These are phyloP conservation scores for Plasmopara halstedii DNA, from an alignment of 352 stramenopile species.

Conservation along the genomic window DNA sequence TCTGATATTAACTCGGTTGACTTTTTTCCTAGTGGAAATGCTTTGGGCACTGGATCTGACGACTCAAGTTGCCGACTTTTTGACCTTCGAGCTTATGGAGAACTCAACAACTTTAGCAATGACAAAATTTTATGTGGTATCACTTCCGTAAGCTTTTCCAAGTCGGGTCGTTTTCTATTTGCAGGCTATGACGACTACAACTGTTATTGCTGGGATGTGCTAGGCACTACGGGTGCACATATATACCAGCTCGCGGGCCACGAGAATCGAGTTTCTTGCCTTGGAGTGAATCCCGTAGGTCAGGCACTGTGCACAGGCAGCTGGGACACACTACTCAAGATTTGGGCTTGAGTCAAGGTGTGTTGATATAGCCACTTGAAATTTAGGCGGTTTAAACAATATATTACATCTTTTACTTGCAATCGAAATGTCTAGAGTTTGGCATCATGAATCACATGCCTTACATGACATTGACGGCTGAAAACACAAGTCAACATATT, in stretches of 20 bases:
- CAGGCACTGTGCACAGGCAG: slow-evolving; percentile 96
- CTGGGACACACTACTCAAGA: slow-evolving; percentile 98
- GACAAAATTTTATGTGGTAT: slow-evolving; percentile 96
- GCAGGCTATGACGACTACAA: slow-evolving; percentile 98
- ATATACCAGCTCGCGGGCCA: slow-evolving; percentile 92
- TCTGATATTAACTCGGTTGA: slow-evolving; percentile 98
- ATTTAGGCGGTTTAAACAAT: neutral
- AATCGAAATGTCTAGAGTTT: neutral
- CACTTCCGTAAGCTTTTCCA: slow-evolving; percentile 95
- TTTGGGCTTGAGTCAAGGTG: slow-evolving; percentile 84
- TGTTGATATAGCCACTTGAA: neutral
- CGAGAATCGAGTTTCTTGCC: slow-evolving; percentile 96
- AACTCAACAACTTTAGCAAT: slow-evolving; percentile 96
- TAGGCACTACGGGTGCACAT: slow-evolving; percentile 82
- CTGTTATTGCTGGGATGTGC: slow-evolving; percentile 96
- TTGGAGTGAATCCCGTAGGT: slow-evolving; percentile 93
- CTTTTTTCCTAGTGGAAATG: slow-evolving; percentile 96
- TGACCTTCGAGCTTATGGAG: slow-evolving; percentile 94
- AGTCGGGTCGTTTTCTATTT: slow-evolving; percentile 95
- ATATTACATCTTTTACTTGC: neutral
- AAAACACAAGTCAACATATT: no score
- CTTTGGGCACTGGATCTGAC: slow-evolving; percentile 93
- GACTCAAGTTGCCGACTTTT: slow-evolving; percentile 97
- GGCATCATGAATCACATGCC: no score
- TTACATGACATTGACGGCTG: no score